These are phyloP conservation scores for Discostella pseudostelligera DNA, from an alignment of 108 stramenopile species.

Conservation along the genomic window DNA sequence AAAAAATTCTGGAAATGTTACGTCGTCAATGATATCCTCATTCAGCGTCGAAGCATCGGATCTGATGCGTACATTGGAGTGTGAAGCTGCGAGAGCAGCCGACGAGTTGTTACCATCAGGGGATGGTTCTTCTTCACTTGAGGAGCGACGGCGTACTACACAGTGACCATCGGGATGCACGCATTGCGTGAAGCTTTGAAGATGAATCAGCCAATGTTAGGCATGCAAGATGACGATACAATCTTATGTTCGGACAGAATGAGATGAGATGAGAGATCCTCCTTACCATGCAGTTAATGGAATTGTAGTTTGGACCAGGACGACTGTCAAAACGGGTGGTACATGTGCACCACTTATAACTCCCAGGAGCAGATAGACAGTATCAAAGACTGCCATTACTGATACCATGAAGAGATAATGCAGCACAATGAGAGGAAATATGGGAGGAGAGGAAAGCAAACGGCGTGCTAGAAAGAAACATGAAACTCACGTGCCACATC, in stretches of 20 bases:
- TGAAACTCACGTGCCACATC: slow-evolving; percentile 67
- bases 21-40: slow-evolving; percentile 15
- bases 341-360: slow-evolving; percentile 78
- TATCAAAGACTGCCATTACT: slow-evolving; percentile 84
- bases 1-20: slow-evolving; percentile 1
- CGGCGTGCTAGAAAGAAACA: background rate
- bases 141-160: slow-evolving; percentile 13
- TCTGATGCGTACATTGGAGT: slow-evolving; percentile 23
- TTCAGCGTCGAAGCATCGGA: slow-evolving; percentile 2
- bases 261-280: background rate
- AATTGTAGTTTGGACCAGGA: slow-evolving; percentile 75
- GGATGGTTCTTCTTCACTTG: slow-evolving; percentile 5
- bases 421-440: slow-evolving; percentile 5
- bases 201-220: background rate
- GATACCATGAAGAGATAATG: slow-evolving; percentile 4
- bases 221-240: background rate
- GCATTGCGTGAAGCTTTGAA: slow-evolving; percentile 56
- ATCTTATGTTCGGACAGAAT: background rate
- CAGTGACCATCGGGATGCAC: slow-evolving; percentile 67
- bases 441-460: background rate
- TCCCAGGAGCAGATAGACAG: slow-evolving; percentile 68
- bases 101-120: slow-evolving; percentile 7
- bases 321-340: slow-evolving; percentile 79
- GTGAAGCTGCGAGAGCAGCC: slow-evolving; percentile 6
- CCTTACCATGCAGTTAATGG: slow-evolving; percentile 69